A percentile compares a stretch with the other conserved stretches of the same genome.
Conservation (phyloP, 768 basidiomycete genomes). For the Collybiopsis confluens region DNA sequence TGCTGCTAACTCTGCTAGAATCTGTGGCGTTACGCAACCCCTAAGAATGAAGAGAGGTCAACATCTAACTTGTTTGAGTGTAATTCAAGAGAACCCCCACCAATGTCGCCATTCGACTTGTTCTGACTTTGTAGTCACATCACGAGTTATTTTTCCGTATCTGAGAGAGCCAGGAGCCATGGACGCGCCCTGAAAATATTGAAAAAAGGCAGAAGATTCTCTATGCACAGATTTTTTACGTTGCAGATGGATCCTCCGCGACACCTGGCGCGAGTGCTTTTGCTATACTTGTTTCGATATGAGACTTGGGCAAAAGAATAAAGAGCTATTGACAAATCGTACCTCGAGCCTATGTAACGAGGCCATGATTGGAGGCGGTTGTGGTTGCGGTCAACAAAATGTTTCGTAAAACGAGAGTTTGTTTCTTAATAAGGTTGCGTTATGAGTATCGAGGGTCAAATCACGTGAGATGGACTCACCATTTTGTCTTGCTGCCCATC, state of each 20-base stretch:
- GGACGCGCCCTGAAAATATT: slow-evolving; percentile 30
- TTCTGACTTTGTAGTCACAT: slow-evolving; percentile 46
- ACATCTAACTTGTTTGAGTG: neutral
- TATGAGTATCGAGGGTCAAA: neutral
- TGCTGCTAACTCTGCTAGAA: slow-evolving; percentile 46
- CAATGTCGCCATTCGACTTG: slow-evolving; percentile 76
- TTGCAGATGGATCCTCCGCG: slow-evolving; percentile 43
- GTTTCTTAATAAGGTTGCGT: too few relatives aligned
- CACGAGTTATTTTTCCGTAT: slow-evolving; percentile 49
- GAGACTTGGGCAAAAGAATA: neutral
- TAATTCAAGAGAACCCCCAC: slow-evolving; percentile 30
- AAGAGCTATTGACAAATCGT: neutral
- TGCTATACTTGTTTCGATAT: slow-evolving; percentile 53
- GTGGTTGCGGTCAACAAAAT: neutral
- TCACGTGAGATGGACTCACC: neutral
- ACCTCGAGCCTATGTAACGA: slow-evolving; percentile 1
- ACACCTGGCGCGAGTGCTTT: slow-evolving; percentile 64
- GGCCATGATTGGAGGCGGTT: neutral
- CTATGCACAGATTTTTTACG: slow-evolving; percentile 41
- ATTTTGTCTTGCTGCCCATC: neutral
- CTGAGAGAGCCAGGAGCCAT: slow-evolving; percentile 57
- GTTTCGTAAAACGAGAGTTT: too few relatives aligned
- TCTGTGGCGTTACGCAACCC: slow-evolving; percentile 67
- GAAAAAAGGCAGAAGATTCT: slow-evolving; percentile 13
- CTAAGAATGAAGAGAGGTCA: slow-evolving; percentile 26